phyloP scores from a whole-genome alignment of 495 filamentous ascomycete genomes.

The Pyrenopolyporus hunteri region DNA sequence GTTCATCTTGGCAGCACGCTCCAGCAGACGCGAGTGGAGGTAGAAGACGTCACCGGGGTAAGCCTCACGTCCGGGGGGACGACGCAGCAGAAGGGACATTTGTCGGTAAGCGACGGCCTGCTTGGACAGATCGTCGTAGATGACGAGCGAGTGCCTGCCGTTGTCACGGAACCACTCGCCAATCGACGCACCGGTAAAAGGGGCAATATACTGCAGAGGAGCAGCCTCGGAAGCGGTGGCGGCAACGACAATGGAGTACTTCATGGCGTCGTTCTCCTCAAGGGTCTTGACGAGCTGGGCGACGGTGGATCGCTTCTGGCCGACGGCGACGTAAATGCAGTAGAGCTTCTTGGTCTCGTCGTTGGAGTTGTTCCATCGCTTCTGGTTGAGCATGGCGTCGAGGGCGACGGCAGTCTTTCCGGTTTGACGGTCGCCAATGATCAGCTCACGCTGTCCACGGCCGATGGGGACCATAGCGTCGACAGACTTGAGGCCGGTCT shows the following conservation, averaged over 20 bases:
- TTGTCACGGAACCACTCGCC: conserved; percentile 92
- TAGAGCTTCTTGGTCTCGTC: conserved; percentile 98
- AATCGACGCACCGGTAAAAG: conserved; percentile 80
- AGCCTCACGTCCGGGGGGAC: conserved; percentile 98
- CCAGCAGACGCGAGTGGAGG: conserved; percentile 98
- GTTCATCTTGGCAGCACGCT: conserved; percentile 99
- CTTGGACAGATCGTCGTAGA: conserved; percentile 98
- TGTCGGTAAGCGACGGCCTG: conserved; percentile 99
- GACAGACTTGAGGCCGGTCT: conserved; percentile 99
- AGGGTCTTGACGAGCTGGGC: conserved; percentile 99
- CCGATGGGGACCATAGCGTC: conserved; percentile 99
- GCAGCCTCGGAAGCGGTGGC: conserved; percentile 98
- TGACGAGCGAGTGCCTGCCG: conserved; percentile 89
- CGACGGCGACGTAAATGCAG: conserved; percentile 98
- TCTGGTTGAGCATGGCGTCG: conserved; percentile 98
- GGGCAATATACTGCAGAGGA: conserved; percentile 91
- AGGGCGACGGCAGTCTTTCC: conserved; percentile 99
- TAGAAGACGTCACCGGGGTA: conserved; percentile 99
- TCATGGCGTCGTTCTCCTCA: conserved; percentile 99
- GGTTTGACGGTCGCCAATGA: conserved; percentile 99
- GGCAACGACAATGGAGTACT: conserved; percentile 94
- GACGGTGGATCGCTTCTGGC: conserved; percentile 99
- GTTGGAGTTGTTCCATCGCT: conserved; percentile 88
- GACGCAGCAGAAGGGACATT: conserved; percentile 99
- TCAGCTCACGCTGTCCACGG: conserved; percentile 99